These are phyloP conservation scores for Fusarium sp. DNA, from an alignment of 2,329 filamentous ascomycete genomes.

Conservation along the genomic window DNA sequence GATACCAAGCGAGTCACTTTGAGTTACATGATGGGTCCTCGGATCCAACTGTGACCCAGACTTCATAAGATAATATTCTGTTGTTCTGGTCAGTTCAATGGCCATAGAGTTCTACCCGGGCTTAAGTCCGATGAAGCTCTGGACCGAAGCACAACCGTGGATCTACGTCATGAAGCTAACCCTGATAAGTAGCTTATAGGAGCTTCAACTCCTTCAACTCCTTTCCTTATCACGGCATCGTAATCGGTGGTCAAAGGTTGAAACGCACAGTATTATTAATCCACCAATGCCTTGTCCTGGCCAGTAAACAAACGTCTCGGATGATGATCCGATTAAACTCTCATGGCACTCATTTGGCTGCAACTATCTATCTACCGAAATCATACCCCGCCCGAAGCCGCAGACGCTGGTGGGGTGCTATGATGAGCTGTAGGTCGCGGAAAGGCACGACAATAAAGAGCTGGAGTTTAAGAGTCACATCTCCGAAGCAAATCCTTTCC, in stretches of 20 bases:
- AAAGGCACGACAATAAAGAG: conserved; percentile 19
- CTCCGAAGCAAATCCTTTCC: conserved; percentile 9
- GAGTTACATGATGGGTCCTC: neutral
- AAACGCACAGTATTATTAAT: neutral
- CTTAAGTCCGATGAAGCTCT: neutral
- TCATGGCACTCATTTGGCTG: neutral
- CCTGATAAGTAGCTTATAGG: neutral
- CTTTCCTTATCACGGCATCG: neutral
- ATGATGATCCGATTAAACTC: neutral
- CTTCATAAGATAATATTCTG: neutral
- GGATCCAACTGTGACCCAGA: neutral
- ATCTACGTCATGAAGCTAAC: conserved; percentile 29
- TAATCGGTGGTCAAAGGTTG: neutral
- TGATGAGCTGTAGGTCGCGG: neutral
- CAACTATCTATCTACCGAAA: neutral
- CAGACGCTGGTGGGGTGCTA: conserved; percentile 22
- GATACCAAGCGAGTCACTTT: neutral
- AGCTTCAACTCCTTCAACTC: neutral
- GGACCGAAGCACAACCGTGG: neutral
- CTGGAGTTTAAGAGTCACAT: conserved; percentile 38
- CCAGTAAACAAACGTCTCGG: conserved; percentile 1
- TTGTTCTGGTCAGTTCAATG: neutral
- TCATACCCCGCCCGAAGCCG: conserved; percentile 28
- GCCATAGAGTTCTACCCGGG: neutral
- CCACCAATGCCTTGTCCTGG: neutral